Evolutionary conservation across 2,329 filamentous ascomycete genomes (phyloP).

Genomic region (Elsinoe perseae): DNA sequence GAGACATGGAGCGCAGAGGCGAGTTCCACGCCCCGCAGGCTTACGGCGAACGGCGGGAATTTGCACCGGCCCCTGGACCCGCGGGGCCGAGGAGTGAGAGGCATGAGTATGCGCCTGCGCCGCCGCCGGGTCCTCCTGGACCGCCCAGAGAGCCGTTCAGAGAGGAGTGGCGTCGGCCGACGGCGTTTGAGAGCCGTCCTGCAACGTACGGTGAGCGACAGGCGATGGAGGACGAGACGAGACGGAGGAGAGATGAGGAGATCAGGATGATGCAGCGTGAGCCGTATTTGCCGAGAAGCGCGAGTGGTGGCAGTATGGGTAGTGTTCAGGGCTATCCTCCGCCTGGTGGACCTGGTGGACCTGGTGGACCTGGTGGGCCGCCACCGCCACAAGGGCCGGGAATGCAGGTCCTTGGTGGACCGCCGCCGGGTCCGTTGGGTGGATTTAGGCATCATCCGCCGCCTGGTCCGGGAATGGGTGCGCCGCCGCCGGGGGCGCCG

Average conservation of each 20-base stretch:
- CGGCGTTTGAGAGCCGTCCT: not conserved
- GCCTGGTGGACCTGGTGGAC: not conserved
- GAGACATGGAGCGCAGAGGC: not conserved
- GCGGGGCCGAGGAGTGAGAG: not conserved
- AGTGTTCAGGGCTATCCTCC: not conserved
- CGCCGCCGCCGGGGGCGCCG: constrained; percentile 6
- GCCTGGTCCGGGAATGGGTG: not conserved
- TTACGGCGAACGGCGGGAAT: not conserved
- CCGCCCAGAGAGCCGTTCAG: not conserved
- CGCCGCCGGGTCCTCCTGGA: not conserved
- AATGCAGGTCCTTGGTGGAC: not conserved
- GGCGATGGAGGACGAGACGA: constrained; percentile 4
- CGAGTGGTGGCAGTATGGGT: not conserved
- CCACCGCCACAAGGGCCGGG: not conserved
- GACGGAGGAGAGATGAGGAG: constrained; percentile 7
- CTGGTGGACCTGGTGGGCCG: too few relatives aligned
- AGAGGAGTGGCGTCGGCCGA: constrained; percentile 3
- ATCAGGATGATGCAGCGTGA: constrained; percentile 9
- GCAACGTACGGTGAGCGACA: not conserved
- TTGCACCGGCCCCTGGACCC: not conserved
- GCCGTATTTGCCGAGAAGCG: not conserved
- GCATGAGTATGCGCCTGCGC: not conserved
- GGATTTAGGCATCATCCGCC: not conserved
- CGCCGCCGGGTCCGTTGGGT: not conserved
- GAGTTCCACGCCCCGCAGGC: not conserved